Percentiles rank a stretch among this genome's conserved stretches.
phyloP scores from a whole-genome alignment of 805 yeast species.

The Myxozyma neotropica region DNA sequence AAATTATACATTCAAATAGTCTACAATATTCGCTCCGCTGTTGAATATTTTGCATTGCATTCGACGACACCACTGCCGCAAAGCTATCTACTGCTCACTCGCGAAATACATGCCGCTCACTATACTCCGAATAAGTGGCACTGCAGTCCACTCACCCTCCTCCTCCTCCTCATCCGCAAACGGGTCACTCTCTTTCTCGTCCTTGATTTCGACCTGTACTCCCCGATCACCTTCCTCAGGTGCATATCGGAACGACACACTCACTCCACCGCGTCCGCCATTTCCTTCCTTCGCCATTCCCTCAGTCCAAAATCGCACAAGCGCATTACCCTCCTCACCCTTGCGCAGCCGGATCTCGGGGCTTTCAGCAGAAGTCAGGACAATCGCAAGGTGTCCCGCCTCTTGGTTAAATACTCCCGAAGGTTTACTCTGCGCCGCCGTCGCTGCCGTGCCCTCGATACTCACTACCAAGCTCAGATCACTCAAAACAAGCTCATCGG shows the following conservation, averaged over 20 bases:
- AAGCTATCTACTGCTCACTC: not conserved
- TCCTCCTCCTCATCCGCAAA: constrained; percentile 34
- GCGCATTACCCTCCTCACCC: constrained; percentile 62
- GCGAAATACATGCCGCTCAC: constrained; percentile 33
- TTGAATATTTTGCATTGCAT: not conserved
- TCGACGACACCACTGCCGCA: not conserved
- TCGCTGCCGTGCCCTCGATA: constrained; percentile 57
- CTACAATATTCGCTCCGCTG: not conserved
- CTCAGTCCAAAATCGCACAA: constrained; percentile 83
- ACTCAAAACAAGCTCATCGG: constrained; percentile 51
- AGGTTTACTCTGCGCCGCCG: constrained; percentile 85
- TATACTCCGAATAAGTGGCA: constrained; percentile 27
- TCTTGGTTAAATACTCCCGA: constrained; percentile 89
- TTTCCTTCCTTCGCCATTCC: constrained; percentile 71
- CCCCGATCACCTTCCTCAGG: constrained; percentile 11
- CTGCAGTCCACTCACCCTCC: constrained; percentile 19
- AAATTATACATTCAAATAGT: no score
- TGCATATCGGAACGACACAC: constrained; percentile 47
- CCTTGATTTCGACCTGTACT: constrained; percentile 20
- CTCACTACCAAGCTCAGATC: constrained; percentile 65
- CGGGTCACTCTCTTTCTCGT: constrained; percentile 30
- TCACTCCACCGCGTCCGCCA: constrained; percentile 59
- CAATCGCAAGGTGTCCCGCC: constrained; percentile 84
- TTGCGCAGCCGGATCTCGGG: constrained; percentile 47
- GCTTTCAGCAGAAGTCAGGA: constrained; percentile 48